Conservation (phyloP, 495 filamentous ascomycete genomes). For the Thermothielavioides terrestris region DNA sequence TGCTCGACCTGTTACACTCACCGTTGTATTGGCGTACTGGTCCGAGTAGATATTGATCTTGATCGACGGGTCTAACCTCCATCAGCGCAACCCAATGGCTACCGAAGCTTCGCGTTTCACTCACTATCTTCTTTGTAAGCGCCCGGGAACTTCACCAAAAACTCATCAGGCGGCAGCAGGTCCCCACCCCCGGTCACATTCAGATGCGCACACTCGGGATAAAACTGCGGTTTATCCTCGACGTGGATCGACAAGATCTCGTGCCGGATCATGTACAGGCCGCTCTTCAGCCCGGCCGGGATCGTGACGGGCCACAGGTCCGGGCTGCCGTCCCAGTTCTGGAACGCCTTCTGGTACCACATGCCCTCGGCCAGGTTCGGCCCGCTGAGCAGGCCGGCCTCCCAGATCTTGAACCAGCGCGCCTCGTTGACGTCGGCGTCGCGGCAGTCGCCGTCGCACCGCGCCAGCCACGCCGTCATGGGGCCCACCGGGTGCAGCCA, state of each 20-base stretch:
- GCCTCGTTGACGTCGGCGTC: constrained; percentile 30
- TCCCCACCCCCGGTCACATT: constrained; percentile 38
- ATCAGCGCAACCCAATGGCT: too few species aligned
- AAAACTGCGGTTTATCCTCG: constrained; percentile 46
- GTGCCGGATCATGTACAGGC: constrained; percentile 46
- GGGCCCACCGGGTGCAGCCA: constrained; percentile 48
- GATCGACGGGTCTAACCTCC: constrained; percentile 38
- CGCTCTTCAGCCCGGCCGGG: constrained; percentile 37
- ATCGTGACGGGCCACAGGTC: constrained; percentile 43
- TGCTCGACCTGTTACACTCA: constrained; percentile 11
- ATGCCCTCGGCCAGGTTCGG: constrained; percentile 39
- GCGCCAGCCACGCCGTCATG: constrained; percentile 42
- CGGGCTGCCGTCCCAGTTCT: constrained; percentile 37
- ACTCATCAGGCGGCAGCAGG: constrained; percentile 32
- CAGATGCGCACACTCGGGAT: constrained; percentile 48
- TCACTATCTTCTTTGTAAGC: constrained; percentile 38
- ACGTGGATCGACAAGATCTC: constrained; percentile 49
- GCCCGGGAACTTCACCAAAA: constrained; percentile 42
- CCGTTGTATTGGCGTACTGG: constrained; percentile 24
- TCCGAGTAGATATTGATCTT: constrained; percentile 42
- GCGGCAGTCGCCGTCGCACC: constrained; percentile 34
- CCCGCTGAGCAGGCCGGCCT: constrained; percentile 39
- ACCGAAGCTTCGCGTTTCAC: constrained; percentile 4
- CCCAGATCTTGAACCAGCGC: constrained; percentile 47
- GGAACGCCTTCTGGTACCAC: constrained; percentile 46